Percentiles rank a stretch among this genome's conserved stretches.
phyloP scores from a whole-genome alignment of 78 protist genomes.

The Blattamonas nauphoetae region DNA sequence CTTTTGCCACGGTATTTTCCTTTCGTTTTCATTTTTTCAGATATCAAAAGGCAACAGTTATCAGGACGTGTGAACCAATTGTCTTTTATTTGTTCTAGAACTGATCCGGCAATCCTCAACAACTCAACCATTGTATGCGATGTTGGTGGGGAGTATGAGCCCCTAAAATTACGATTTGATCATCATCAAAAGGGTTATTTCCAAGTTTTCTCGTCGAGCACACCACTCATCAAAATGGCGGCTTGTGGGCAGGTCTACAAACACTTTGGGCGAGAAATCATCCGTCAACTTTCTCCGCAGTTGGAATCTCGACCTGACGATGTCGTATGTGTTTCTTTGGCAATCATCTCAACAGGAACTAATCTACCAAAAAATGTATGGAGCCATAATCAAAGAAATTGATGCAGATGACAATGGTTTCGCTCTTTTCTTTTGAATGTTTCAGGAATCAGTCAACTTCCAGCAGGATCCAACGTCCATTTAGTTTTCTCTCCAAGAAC shows the following conservation, averaged over 20 bases:
- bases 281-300: background rate
- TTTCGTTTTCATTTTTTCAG: background rate
- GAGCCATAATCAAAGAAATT: background rate
- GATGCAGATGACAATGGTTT: background rate
- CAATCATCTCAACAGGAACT: background rate
- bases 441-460: background rate
- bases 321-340: background rate
- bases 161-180: background rate
- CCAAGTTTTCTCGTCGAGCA: background rate
- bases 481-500: background rate
- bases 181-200: conserved; percentile 4
- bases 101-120: background rate
- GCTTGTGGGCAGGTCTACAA: background rate
- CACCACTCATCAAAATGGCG: background rate
- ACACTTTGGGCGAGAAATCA: background rate
- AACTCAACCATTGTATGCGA: conserved; percentile 3
- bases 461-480: background rate
- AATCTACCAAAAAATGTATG: background rate
- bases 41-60: background rate
- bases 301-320: no score
- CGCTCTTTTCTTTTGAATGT: background rate
- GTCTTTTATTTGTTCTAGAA: background rate
- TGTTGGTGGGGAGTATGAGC: conserved; percentile 4
- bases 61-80: background rate
- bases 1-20: background rate